phyloP scores from a whole-genome alignment of 129 eudicot genomes.

The Flaveria trinervia region DNA sequence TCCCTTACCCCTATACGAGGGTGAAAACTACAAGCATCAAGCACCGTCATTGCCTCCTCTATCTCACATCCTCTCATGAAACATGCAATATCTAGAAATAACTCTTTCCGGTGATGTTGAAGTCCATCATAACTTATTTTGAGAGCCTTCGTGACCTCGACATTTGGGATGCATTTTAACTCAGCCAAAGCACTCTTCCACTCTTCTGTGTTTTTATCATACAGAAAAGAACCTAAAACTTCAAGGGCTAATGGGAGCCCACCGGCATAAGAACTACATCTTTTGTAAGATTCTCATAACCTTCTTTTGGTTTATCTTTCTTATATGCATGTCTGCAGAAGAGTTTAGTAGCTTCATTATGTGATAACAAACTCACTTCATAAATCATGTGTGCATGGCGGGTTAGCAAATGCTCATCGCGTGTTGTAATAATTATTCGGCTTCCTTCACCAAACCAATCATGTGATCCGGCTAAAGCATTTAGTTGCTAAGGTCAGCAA shows the following conservation, averaged over 20 bases:
- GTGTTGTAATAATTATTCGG: not conserved
- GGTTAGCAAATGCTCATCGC: not conserved
- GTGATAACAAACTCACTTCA: not conserved
- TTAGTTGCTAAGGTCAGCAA: not conserved
- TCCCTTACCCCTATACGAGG: slow-evolving; percentile 5
- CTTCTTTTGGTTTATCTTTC: not conserved
- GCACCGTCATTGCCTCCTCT: not conserved
- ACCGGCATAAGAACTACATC: slow-evolving; percentile 4
- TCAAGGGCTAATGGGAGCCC: slow-evolving; percentile 2
- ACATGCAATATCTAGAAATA: slow-evolving; percentile 16
- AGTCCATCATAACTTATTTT: slow-evolving; percentile 18
- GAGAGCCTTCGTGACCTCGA: not conserved
- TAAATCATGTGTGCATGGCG: not conserved
- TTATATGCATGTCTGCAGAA: not conserved
- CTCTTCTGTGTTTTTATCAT: not conserved
- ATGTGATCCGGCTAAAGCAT: not conserved
- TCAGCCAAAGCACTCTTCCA: slow-evolving; percentile 4
- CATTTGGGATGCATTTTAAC: not conserved
- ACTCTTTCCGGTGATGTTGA: not conserved
- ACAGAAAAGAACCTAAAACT: slow-evolving; percentile 2
- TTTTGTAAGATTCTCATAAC: not conserved
- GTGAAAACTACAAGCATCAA: slow-evolving; percentile 15
- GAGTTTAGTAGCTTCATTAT: slow-evolving; percentile 2
- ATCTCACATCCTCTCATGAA: not conserved
- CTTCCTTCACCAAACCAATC: not conserved